Base-by-base conservation (phyloP, 192 early-diverging fungal genomes). In the Funneliformis mosseae region DNA sequence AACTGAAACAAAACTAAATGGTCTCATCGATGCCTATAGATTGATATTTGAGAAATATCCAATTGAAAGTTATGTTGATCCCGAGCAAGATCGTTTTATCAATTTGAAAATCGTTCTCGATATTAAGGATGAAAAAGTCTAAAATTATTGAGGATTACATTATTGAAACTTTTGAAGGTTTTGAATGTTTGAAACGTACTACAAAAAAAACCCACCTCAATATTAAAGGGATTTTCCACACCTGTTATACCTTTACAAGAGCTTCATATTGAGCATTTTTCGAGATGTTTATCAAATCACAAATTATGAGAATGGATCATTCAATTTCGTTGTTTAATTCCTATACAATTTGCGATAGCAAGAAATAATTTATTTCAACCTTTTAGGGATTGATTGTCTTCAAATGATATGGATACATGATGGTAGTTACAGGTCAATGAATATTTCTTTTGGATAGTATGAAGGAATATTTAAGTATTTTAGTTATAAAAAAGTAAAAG, bases 401-500 rank as follows among this genome's bases (percentile, higher is more conserved):
- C 80, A 16, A 50, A 25, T 10, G 68, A 70, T 1, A 42, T 42
- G 10, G 46, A 27, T n/a, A 25, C 7, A 33, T 28, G 41, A 38
- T 12, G 61, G 43, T 64, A 61, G 33, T 46, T 43, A n/a, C n/a
- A 5, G 23, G 25, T 12, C 46, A 8, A 28, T 55, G n/a, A 74
- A 46, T 45, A 77, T 77, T 5, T 64, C 60, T 50, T 77, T 77
- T 66, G 76, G 62, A 18, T 77, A 61, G 76, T 77, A 77, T 25
- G 76, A 77, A 38, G 76, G 43, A 25, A 76, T 81, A 16, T 81
- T 81, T 45, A 81, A 74, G 28, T 46, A 76, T 43, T 77, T 63
- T 77, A 73, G 74, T 5, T 43, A 76, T 64, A 25, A 45, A 14
- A 43, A 76, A 39, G 59, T 81, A 1, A 81, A 81, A 45, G 80